Base-by-base conservation (phyloP, 192 early-diverging fungal genomes). In the Backusella sp. region DNA sequence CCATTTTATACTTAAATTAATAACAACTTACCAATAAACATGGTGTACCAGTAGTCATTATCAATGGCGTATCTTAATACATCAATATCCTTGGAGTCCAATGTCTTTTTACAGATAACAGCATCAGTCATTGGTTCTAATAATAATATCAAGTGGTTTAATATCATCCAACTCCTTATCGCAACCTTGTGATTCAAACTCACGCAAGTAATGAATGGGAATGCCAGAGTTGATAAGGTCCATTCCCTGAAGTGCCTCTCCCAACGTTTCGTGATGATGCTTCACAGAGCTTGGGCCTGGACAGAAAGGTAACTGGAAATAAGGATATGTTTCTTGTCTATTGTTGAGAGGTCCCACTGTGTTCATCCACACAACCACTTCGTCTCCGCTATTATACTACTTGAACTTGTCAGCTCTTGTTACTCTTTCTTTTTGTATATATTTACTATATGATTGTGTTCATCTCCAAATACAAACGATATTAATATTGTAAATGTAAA, bases 251-350 rank as follows among this genome's bases (percentile, higher is more conserved):
- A 95, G 80, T 3, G 92, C 94, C 76, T 95, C 94, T 21, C 91
- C 94, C 26, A 95, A 79, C 12, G 91, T 89, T 78, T 95, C 94
- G 76, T 95, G 94, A 75, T 91, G 88, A 74, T 95, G 94, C 30
- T 91, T 79, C 14, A 93, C 76, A 30, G 83, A 76, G 17, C 84
- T 82, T 15, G 82, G 73, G 3, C 92, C 92, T 23, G 82, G 82
- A 68, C 94, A 95, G 72, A 88, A 95, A 42, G 93, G 93, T 42
- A 94, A 80, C 59, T 91, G 88, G 42, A 87, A 89, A 69, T 89
- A 92, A 34, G 90, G 89, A 72, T 95, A 95, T 52, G 88, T 91
- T 78, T 95, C 94, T 77, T 93, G 92, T 68, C 86, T 78, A 77
- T 94, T 94, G 70, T 81, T 79, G 1, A 87, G 9, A 1, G 85